These are phyloP conservation scores for Tolypocladium ophioglossoides DNA, from an alignment of 2,329 filamentous ascomycete genomes.

Conservation along the genomic window DNA sequence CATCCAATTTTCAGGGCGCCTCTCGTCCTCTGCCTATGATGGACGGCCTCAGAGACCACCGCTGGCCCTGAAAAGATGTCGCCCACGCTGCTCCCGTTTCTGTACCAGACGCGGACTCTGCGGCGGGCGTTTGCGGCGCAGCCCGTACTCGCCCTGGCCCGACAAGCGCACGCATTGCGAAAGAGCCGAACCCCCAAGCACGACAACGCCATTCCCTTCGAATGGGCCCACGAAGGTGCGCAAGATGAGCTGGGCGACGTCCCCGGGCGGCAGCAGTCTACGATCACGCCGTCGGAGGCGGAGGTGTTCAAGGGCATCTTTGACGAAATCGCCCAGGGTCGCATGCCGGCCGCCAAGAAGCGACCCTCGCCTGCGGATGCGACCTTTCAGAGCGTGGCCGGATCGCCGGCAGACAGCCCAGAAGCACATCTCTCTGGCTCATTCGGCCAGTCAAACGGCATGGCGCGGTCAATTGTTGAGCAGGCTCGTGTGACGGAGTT, in stretches of 20 bases:
- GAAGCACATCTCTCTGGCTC: background rate
- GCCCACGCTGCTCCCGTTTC: conserved; percentile 49
- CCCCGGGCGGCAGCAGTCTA: conserved; percentile 26
- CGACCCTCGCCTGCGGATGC: conserved; percentile 2
- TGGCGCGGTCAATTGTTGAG: conserved; percentile 20
- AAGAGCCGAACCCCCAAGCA: conserved; percentile 4
- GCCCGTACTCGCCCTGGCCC: conserved; percentile 10
- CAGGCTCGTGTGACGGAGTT: conserved; percentile 20
- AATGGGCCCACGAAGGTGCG: conserved; percentile 24
- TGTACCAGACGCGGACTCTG: conserved; percentile 61
- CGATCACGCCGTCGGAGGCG: conserved; percentile 47
- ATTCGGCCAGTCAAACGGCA: background rate
- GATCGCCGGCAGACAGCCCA: background rate
- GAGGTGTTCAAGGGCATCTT: conserved; percentile 50
- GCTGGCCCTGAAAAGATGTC: conserved; percentile 23
- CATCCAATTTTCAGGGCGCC: background rate
- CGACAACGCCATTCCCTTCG: conserved; percentile 41
- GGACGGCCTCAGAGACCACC: background rate
- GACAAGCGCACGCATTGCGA: conserved; percentile 9
- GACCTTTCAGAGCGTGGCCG: background rate
- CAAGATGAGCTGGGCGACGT: conserved; percentile 7
- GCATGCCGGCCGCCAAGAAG: conserved; percentile 18
- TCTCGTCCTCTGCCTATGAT: background rate
- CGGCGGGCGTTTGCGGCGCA: conserved; percentile 16
- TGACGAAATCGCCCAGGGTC: conserved; percentile 27